Evolutionary conservation across 306 rosid species (phyloP), one percentile per base, ranked within the genome.

Genomic region (Castanopsis chinensis): DNA sequence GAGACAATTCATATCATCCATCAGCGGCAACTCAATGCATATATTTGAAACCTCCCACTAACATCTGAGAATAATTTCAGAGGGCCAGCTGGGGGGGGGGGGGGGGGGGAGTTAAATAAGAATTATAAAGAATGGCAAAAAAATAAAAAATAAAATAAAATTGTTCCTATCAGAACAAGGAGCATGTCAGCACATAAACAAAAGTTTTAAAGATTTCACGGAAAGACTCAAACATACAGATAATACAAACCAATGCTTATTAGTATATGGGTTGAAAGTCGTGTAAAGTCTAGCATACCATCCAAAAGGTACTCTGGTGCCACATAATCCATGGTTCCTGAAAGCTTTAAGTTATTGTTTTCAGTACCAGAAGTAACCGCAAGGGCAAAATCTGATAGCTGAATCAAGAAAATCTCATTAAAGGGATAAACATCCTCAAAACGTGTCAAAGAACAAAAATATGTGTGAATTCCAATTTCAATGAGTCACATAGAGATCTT

Each of bases 351-450:
- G 83, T 84, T 89, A 77, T 91, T 87, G 75, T 89, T 86, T 80
- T 92, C 92, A 74, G 80, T 25, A 27, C 95, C 94, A 71, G 88
- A 91, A 71, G 90, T 85, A 56, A 87, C 81, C 55, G 92, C 90
- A 78, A 89, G 87, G 81, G 92, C 97, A 82, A 92, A 92, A 87
- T 92, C 89, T 70, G 97, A 92, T 76, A 94, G 86, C 99, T 92
- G 94, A 82, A 87, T 78, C 78, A 78, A 23, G 67, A 53, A 85
- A 88, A 89, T 86, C 73, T 41, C 79, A 76, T 81, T 77, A 68
- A 71, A 70, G 64, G 77, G 53, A 60, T 68, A 35, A n/a, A 7
- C 7, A n/a, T 35, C 25, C 14, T 19, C 10, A 12, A 3, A 67
- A 41, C 25, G n/a, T 59, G 18, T 28, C 49, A 23, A 69, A 6